Base-by-base conservation (phyloP, 495 filamentous ascomycete genomes). In the Corynascus novoguineensis region DNA sequence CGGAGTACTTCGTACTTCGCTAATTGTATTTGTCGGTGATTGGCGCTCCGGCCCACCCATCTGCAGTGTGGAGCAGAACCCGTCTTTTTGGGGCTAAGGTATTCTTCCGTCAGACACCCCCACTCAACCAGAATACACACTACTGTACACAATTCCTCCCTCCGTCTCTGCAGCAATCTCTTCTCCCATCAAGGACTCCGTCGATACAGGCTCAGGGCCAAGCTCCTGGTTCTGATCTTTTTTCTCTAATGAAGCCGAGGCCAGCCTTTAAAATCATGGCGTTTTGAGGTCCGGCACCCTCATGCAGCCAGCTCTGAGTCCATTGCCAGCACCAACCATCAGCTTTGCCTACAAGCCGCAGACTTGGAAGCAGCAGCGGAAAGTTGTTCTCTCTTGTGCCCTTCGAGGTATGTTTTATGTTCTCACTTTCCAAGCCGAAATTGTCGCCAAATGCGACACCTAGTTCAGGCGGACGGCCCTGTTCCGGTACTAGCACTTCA, bases 111-210 rank as follows among this genome's bases (percentile, higher is more conserved):
- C 45, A 45, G 52, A 57, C 1, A 27, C 32, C 65, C 65, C 65
- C 65, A 65, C 65, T 65, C 58, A 58, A 63, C 58, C 55, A n/a
- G 56, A 68, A 60, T 61, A 61, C 50, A 50, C 32, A 41, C 24
- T 53, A 27, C 41, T 48, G 21, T 37, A 11, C 31, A 24, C 57
- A 58, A 60, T 61, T 65, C 61, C 50, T 40, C 19, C 37, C 40
- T 49, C 25, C 14, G 10, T 48, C 31, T 22, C 47, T 24, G 10
- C 19, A 2, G 4, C 47, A 35, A n/a, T 21, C 17, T 21, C 28
- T 22, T 34, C 7, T 15, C 28, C 44, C 25, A 29, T 10, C 40
- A 17, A 29, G 17, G 24, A 7, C 24, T 28, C 2, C 6, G 29
- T 29, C 24, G 25, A 4, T 1, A 28, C 25, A 28, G 29, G 44